Evolutionary conservation across 2,329 filamentous ascomycete genomes (phyloP), one percentile per base, ranked within the genome.

Genomic region (Botrytis cinerea): DNA sequence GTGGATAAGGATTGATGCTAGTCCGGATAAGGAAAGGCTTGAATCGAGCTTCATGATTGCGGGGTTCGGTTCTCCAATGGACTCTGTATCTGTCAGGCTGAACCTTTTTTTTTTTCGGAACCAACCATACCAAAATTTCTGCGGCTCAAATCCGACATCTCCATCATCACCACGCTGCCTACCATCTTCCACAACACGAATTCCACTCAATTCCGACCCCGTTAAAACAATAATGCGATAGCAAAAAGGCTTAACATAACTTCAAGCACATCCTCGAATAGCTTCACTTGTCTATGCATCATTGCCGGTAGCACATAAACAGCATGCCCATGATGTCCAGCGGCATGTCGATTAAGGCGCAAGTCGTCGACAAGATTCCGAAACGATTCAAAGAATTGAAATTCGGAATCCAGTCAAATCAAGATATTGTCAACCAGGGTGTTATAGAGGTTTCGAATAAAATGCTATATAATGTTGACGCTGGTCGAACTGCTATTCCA

Each of bases 361-460:
- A 97, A 88, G 92, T 98, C 82, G 89, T 94, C 71, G 94, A 98
- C 84, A 91, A 91, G 81, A 87, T 93, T 73, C 95, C 95, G 48
- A 97, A 97, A 86, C 92, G 93, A 80, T 97, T 98, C 85, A 94
- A 92, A 82, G 92, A 94, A 81, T 89, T 98, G 82, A 95, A 97
- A 81, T 98, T 98, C 83, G 95, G 95, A 80, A 93, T 98, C 75
- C 90, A 97, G 80, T 97, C 95, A 40, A 94, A 93, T 79, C 93
- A 97, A 81, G 94, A 98, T 80, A 97, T 98, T 78, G 93, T 97
- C 78, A 97, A 95, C 81, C 96, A 99, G 83, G 94, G 93, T 76
- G 94, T 98, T 73, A 88, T 98, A 77, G 94, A 98, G 83, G 92
- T 99, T 73, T 97, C 93, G n/a, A 93, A 98, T 82, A 90, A 94